Percentiles rank a stretch among this genome's conserved stretches.
phyloP scores from a whole-genome alignment of 176 grass and related monocot species.

The Raddia distichophylla region DNA sequence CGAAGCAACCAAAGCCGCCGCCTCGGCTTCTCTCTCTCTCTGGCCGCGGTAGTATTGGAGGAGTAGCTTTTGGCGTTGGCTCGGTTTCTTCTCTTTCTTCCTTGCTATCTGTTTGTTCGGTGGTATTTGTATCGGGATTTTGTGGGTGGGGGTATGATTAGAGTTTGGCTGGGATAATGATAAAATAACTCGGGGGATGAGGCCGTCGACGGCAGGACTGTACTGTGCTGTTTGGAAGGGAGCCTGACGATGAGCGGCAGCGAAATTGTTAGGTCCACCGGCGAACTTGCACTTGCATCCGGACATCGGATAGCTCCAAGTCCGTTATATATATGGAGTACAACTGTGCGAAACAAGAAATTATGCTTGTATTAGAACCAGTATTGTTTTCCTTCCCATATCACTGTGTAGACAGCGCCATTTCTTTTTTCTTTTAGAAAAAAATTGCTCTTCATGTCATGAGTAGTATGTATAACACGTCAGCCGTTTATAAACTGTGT shows the following conservation, averaged over 20 bases:
- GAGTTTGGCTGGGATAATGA: constrained; percentile 58
- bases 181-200: constrained; percentile 34
- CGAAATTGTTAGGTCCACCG: constrained; percentile 49
- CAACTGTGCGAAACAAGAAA: neutral
- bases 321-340: neutral
- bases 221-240: constrained; percentile 54
- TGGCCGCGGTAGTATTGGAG: neutral
- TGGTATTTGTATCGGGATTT: constrained; percentile 56
- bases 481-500: too few species aligned
- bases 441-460: neutral
- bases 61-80: constrained; percentile 55
- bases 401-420: neutral
- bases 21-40: neutral
- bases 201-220: constrained; percentile 51
- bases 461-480: too few species aligned
- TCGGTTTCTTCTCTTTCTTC: constrained; percentile 9
- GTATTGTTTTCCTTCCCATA: neutral
- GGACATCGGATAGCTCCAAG: constrained; percentile 16
- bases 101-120: constrained; percentile 52
- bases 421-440: neutral
- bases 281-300: constrained; percentile 28
- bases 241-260: neutral
- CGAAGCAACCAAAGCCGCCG: constrained; percentile 14
- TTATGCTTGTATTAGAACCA: neutral
- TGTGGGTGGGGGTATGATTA: constrained; percentile 52